Evolutionary conservation across 257 asterid species (phyloP).

Genomic region (Solanum verrucosum): DNA sequence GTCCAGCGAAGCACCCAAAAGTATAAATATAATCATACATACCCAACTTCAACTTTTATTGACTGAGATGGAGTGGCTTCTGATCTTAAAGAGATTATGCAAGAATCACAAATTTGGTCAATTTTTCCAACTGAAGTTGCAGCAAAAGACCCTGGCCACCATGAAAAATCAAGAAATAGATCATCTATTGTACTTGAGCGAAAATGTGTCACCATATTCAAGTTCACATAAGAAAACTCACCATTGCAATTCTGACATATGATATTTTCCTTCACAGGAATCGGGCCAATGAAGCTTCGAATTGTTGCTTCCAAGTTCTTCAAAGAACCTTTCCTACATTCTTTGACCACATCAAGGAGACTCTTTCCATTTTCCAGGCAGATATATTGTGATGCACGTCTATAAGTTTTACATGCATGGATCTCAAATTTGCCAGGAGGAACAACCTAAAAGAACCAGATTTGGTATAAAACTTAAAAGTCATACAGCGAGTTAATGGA

Average conservation of each 20-base stretch:
- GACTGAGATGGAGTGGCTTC: slow-evolving; percentile 13
- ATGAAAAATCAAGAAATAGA: slow-evolving; percentile 6
- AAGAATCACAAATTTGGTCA: slow-evolving; percentile 70
- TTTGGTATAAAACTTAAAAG: background rate
- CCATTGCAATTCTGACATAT: slow-evolving; percentile 68
- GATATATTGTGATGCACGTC: slow-evolving; percentile 91
- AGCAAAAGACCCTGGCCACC: slow-evolving; percentile 55
- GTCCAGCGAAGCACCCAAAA: background rate
- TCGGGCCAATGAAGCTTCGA: slow-evolving; percentile 68
- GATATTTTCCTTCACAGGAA: slow-evolving; percentile 68
- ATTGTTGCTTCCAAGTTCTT: slow-evolving; percentile 66
- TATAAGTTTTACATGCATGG: slow-evolving; percentile 86
- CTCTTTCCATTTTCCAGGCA: slow-evolving; percentile 94
- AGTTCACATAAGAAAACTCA: slow-evolving; percentile 19
- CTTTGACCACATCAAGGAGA: slow-evolving; percentile 91
- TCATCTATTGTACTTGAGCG: background rate
- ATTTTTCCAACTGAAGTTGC: slow-evolving; percentile 66
- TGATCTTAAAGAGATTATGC: slow-evolving; percentile 50
- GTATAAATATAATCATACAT: background rate
- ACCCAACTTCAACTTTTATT: slow-evolving; percentile 16
- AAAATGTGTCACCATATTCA: slow-evolving; percentile 1
- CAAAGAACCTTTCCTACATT: slow-evolving; percentile 64
- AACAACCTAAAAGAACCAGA: slow-evolving; percentile 41
- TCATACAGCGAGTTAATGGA: background rate
- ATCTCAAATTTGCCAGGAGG: slow-evolving; percentile 95